phyloP scores from a whole-genome alignment of 2,329 filamentous ascomycete species.

The Aspergillus texensis region DNA sequence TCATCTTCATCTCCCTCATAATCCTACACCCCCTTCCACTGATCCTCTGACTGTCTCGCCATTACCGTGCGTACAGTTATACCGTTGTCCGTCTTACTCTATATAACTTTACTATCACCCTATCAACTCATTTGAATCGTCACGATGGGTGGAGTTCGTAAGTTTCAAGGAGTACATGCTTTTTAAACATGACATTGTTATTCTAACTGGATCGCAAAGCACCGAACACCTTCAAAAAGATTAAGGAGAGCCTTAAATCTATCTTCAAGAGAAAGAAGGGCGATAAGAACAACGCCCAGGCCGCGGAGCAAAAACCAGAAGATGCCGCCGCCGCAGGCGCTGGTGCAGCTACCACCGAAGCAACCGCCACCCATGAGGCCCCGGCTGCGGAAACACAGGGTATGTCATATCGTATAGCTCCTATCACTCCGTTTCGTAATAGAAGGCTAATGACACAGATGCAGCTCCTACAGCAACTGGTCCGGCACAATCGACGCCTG shows the following conservation, averaged over 20 bases:
- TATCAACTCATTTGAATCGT: neutral
- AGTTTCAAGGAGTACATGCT: neutral
- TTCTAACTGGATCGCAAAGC: slow-evolving; percentile 21
- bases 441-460: neutral
- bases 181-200: neutral
- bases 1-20: neutral
- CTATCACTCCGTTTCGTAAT: neutral
- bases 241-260: slow-evolving; percentile 37
- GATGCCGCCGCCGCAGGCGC: neutral
- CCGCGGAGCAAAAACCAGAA: slow-evolving; percentile 10
- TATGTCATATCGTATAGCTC: neutral
- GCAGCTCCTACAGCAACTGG: neutral
- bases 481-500: neutral
- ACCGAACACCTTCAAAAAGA: slow-evolving; percentile 33
- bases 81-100: neutral
- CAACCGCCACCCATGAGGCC: neutral
- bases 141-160: slow-evolving; percentile 1
- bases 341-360: neutral
- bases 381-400: neutral
- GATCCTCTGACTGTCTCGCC: neutral
- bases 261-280: slow-evolving; percentile 36
- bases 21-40: neutral
- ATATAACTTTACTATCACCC: neutral
- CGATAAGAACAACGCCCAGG: neutral
- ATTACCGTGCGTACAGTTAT: neutral